Conservation (phyloP, 305 asterid genomes). For the Andrographis paniculata region DNA sequence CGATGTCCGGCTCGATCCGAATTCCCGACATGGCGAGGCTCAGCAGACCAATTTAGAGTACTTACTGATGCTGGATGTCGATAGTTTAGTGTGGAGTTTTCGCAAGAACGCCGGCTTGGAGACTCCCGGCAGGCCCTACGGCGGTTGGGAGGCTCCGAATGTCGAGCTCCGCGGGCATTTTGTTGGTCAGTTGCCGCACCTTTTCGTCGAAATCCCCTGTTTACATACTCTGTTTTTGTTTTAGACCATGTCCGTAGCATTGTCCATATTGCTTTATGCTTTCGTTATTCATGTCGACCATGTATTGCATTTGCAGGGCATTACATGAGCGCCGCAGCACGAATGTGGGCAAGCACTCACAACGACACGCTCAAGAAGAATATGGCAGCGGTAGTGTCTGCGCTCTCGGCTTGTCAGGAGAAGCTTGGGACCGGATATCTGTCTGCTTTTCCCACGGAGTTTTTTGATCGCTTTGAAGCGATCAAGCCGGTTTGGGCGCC, state of each 20-base stretch:
- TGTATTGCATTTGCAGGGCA: slow-evolving; percentile 42
- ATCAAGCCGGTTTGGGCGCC: slow-evolving; percentile 83
- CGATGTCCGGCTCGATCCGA: slow-evolving; percentile 60
- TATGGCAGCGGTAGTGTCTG: slow-evolving; percentile 56
- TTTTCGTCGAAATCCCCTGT: not conserved
- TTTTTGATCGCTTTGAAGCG: slow-evolving; percentile 68
- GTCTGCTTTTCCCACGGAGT: slow-evolving; percentile 78
- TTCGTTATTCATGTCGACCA: too few relatives aligned
- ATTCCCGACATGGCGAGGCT: slow-evolving; percentile 57
- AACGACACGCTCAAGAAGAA: slow-evolving; percentile 48
- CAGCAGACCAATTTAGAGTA: slow-evolving; percentile 84
- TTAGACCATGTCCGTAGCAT: not conserved
- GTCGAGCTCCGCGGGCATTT: slow-evolving; percentile 85
- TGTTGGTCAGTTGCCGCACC: slow-evolving; percentile 87
- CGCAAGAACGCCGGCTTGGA: slow-evolving; percentile 64
- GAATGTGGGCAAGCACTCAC: slow-evolving; percentile 84
- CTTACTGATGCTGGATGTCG: slow-evolving; percentile 63
- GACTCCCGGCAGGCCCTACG: slow-evolving; percentile 53
- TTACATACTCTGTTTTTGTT: not conserved
- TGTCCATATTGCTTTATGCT: not conserved
- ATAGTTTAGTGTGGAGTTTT: slow-evolving; percentile 77
- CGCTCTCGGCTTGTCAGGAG: slow-evolving; percentile 58
- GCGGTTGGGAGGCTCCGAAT: slow-evolving; percentile 73
- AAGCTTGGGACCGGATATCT: slow-evolving; percentile 75
- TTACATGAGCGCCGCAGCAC: slow-evolving; percentile 85